Base-by-base conservation (phyloP, 495 filamentous ascomycete genomes). In the Jackrogersella minutella region DNA sequence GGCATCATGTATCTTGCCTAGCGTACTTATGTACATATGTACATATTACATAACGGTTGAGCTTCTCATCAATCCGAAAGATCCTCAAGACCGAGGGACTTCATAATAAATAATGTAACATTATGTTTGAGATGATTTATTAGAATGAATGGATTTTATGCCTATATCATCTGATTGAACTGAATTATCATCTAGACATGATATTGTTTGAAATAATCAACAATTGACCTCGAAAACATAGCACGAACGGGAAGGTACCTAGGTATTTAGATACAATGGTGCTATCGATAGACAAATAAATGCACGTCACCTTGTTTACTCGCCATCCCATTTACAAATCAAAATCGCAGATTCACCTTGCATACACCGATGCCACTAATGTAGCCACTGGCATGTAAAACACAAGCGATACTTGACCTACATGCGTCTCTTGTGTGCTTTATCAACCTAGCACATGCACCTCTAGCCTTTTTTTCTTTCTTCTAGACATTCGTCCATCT, bases 311-410 rank as follows among this genome's bases (percentile, higher is more conserved):
- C 31, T 55, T 66, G 62, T 66, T 66, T 66, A 66, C 62, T 5
- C 51, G 2, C 11, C 28, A 5, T n/a, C 6, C 43, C 34, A 58
- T 53, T 47, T 30, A 46, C 58, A 28, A 63, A 62, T 59, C 65
- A 63, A 26, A 58, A 58, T 22, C 46, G 37, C 17, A 19, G 30
- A 33, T 68, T 59, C 14, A 24, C n/a, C 37, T 17, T 59, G 57
- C 63, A 66, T 58, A 37, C 46, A 41, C 34, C 52, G 28, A 62
- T 62, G 54, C n/a, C 62, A 28, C 56, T 61, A 61, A 67, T 67
- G 54, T 58, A 70, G 53, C 22, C 50, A 30, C 36, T 66, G 59
- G 68, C 36, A 68, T 62, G 60, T 50, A 68, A 68, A 47, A 31
- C 58, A 44, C 7, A 30, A 7, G 26, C 41, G n/a, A 19, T 34